Conservation (phyloP, 352 stramenopile genomes). For the Globisporangium splendens region DNA sequence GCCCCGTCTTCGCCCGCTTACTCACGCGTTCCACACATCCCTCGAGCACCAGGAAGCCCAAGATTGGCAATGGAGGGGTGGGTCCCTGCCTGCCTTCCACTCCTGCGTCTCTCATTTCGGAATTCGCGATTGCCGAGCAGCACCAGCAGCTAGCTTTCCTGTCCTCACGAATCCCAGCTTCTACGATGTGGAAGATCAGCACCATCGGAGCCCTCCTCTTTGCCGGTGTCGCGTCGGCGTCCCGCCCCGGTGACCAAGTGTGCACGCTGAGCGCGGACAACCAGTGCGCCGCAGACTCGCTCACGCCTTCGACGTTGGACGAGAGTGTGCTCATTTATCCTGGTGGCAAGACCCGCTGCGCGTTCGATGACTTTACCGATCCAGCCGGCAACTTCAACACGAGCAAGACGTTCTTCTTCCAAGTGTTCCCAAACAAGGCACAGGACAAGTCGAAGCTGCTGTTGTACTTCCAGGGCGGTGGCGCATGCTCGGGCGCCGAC, state of each 20-base stretch:
- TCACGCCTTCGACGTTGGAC: constrained; percentile 17
- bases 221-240: constrained; percentile 2
- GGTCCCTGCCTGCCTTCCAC: too few species aligned
- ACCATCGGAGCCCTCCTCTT: not conserved
- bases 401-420: constrained; percentile 32
- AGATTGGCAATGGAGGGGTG: too few species aligned
- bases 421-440: constrained; percentile 30
- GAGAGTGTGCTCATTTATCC: constrained; percentile 21
- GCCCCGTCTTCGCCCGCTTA: not conserved
- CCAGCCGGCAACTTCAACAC: not conserved
- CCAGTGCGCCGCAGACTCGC: constrained; percentile 19
- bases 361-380: constrained; percentile 7
- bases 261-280: constrained; percentile 19
- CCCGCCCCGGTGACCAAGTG: constrained; percentile 15
- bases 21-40: not conserved
- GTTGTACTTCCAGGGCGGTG: constrained; percentile 34
- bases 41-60: too few species aligned
- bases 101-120: constrained; percentile 11
- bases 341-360: constrained; percentile 7
- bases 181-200: constrained; percentile 1
- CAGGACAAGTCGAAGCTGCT: constrained; percentile 32
- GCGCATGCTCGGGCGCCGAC: constrained; percentile 28
- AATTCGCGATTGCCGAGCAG: constrained; percentile 21
- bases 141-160: not conserved
- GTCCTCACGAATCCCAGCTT: not conserved